phyloP scores from a whole-genome alignment of 139 green algal species.

The Picochlorum sp. region DNA sequence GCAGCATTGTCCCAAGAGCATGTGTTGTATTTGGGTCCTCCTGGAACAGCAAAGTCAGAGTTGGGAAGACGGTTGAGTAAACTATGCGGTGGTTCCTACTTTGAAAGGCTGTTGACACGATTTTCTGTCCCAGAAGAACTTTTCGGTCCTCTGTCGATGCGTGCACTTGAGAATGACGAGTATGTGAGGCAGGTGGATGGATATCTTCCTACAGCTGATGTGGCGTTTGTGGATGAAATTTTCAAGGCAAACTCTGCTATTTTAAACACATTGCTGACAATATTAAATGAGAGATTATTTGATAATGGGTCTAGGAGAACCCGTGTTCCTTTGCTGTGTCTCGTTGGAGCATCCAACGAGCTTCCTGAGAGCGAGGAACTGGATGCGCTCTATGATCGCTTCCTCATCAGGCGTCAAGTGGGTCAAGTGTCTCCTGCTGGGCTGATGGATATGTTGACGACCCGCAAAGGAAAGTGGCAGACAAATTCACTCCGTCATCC shows the following conservation, averaged over 20 bases:
- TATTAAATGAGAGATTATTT: conserved; percentile 92
- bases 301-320: conserved; percentile 76
- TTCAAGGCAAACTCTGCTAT: conserved; percentile 90
- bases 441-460: conserved; percentile 29
- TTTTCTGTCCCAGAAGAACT: conserved; percentile 91
- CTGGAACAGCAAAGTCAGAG: conserved; percentile 88
- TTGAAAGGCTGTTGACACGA: conserved; percentile 86
- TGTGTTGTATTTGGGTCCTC: conserved; percentile 72
- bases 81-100: conserved; percentile 61
- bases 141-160: conserved; percentile 87
- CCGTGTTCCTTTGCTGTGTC: conserved; percentile 50
- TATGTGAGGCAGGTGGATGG: conserved; percentile 82
- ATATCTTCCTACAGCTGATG: conserved; percentile 73
- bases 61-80: conserved; percentile 59
- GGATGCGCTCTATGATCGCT: conserved; percentile 89
- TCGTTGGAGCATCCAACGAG: conserved; percentile 81
- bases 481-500: background rate
- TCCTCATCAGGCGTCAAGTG: conserved; percentile 71
- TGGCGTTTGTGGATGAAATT: conserved; percentile 91
- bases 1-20: conserved; percentile 74
- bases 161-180: conserved; percentile 75
- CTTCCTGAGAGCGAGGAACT: conserved; percentile 86
- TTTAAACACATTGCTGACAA: conserved; percentile 87
- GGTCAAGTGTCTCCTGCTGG: conserved; percentile 31
- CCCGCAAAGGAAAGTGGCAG: conserved; percentile 4